Evolutionary conservation across 2,329 filamentous ascomycete genomes (phyloP), one percentile per base, ranked within the genome.

Genomic region (Cercospora sesami): DNA sequence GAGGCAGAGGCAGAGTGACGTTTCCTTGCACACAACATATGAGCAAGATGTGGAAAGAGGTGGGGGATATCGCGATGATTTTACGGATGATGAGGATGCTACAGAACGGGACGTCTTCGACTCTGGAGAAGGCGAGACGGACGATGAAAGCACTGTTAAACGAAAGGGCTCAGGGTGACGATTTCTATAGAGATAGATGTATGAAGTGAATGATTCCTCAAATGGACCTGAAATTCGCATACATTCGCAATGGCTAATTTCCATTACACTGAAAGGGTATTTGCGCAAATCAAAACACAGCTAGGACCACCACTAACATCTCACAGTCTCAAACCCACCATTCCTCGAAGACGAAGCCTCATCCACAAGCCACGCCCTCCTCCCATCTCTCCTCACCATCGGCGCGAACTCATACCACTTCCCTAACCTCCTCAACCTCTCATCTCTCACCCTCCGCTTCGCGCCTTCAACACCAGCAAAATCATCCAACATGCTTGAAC

Each of bases 1-100:
- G 61, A 70, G 82, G 5, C 83, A 86, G 61, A 83, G 85, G 23
- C 84, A 85, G 18, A 82, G 81, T 74, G 83, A 80, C 80, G 88
- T 82, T 60, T 81, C 79, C 68, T 73, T 85, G 61, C 81, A 83
- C 68, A 83, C 86, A 64, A 83, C 85, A 12, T 86, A 85, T 70
- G 83, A 81, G 21, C 84, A 84, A 73, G 83, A 84, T 73, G 80
- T 86, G 67, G 84, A 84, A 63, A 69, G 68, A 14, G 75, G 73
- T 26, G 73, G 68, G 45, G 45, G 9, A 39, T 83, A 82, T 71
- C 75, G 78, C 58, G 81, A 83, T 70, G 80, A 83, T 28, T 78
- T 77, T 28, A 79, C 79, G 60, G 78, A 79, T 48, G 81, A 80
- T 23, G 81, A 82, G 63, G 80, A 81, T 67, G 81, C 80, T 1